Percentiles rank a stretch among this genome's conserved stretches.
phyloP scores from a whole-genome alignment of 192 early-diverging fungal species.

The Phlyctochytrium bullatum region DNA sequence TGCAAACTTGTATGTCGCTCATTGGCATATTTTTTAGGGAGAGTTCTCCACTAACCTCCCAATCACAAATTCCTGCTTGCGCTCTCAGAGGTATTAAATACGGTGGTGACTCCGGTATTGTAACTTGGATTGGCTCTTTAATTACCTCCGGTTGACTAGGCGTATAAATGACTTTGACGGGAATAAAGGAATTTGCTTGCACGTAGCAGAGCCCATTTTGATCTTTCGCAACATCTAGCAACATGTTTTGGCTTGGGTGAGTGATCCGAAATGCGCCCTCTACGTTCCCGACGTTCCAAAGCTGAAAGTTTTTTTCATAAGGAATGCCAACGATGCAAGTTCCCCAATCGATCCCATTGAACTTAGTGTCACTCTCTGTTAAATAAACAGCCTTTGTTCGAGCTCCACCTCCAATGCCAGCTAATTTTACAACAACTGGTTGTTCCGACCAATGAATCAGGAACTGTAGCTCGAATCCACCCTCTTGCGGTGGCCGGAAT shows the following conservation, averaged over 20 bases:
- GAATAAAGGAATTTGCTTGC: constrained; percentile 25
- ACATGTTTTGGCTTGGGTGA: constrained; percentile 40
- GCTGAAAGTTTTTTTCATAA: constrained; percentile 39
- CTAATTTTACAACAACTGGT: constrained; percentile 37
- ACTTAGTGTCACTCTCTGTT: constrained; percentile 28
- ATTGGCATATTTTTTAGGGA: constrained; percentile 50
- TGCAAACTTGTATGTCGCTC: constrained; percentile 38
- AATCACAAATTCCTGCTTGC: constrained; percentile 35
- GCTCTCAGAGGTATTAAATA: constrained; percentile 34
- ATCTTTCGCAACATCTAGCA: constrained; percentile 30
- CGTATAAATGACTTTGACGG: constrained; percentile 28
- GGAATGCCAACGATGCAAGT: constrained; percentile 42
- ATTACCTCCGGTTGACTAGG: constrained; percentile 40
- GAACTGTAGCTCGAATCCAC: constrained; percentile 31
- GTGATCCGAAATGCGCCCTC: constrained; percentile 40
- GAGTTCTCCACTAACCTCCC: constrained; percentile 38
- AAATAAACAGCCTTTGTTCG: constrained; percentile 38
- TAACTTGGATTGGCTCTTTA: constrained; percentile 38
- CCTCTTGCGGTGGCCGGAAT: constrained; percentile 46
- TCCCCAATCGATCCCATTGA: constrained; percentile 50
- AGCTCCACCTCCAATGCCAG: constrained; percentile 48
- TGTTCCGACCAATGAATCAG: constrained; percentile 47
- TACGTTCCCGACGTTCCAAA: constrained; percentile 50
- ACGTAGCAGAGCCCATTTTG: constrained; percentile 35
- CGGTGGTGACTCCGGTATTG: constrained; percentile 22